Conservation (phyloP, 1,284 basidiomycete genomes). For the Ganoderma meredithae region DNA sequence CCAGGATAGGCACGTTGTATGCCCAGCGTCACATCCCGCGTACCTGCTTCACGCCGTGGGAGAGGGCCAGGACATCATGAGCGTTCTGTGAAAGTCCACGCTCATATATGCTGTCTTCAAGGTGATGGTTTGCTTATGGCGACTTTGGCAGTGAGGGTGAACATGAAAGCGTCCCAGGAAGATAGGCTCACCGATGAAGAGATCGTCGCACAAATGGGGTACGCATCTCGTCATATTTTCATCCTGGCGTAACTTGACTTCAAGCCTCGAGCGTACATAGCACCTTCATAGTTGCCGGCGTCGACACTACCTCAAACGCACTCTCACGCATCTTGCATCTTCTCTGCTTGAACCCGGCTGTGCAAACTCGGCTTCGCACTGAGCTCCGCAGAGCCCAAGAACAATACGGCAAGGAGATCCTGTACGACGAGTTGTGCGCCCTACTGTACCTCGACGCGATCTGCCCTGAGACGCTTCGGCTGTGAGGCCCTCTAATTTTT, state of each 20-base stretch:
- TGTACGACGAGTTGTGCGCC: conserved; percentile 40
- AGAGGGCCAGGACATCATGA: conserved; percentile 41
- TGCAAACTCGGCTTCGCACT: conserved; percentile 28
- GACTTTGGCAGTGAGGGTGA: conserved; percentile 5
- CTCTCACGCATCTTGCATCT: conserved; percentile 38
- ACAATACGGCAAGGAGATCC: conserved; percentile 27
- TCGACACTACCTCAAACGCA: conserved; percentile 39
- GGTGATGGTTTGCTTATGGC: no score
- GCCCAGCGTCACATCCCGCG: neutral
- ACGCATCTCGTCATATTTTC: conserved; percentile 11
- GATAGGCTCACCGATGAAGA: conserved; percentile 43
- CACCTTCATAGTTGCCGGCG: conserved; percentile 38
- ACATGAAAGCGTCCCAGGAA: conserved; percentile 17
- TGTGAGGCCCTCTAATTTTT: conserved; percentile 20
- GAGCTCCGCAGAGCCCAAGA: conserved; percentile 34
- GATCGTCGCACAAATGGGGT: conserved; percentile 45
- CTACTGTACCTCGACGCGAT: conserved; percentile 44
- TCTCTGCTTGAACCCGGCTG: conserved; percentile 12
- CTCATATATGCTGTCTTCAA: neutral
- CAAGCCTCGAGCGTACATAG: conserved; percentile 17
- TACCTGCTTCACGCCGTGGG: conserved; percentile 31
- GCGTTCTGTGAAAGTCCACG: conserved; percentile 5
- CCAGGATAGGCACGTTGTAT: conserved; percentile 22
- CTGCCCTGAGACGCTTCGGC: conserved; percentile 40
- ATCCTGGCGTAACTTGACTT: neutral